Base-by-base conservation (phyloP, 2,329 filamentous ascomycete species). In the Thielaviopsis cerberus region DNA sequence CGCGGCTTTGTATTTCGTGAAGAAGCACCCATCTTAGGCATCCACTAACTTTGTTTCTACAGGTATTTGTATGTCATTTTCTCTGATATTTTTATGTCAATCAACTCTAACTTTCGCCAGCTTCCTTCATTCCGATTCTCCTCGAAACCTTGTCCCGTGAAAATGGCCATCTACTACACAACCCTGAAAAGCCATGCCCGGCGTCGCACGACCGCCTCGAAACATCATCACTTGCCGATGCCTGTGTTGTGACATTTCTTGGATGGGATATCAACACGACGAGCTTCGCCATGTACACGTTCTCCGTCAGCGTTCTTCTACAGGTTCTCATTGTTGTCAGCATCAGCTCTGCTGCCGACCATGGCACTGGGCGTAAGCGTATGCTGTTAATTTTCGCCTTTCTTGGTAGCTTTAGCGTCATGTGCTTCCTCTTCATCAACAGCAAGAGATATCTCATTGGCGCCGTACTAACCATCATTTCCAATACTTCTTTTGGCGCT, bases 261-360 rank as follows among this genome's bases (percentile, higher is more conserved):
- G 91, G 91, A 5, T 69, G 86, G 61, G 84, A 94, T 66, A 84
- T 98, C 72, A 97, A 97, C 70, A 96, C 91, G 0, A 90, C 91
- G 37, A 94, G 87, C 69, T 96, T 97, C 69, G 91, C 89, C 68
- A 94, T 97, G 88, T 97, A 97, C 71, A 96, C 89, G 1, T 98
- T 98, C 70, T 94, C 89, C 59, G 75, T 94, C 66, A 94, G 88
- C 67, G 92, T 98, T 1, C 70, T 96, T 22, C 70, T 96, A 11
- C 92, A 98, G 69, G 86, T 90, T 1, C 71, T 97, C 26, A 73
- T 97, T 27, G 94, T 98, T 51, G 88, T 98, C 62, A 94, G 89
- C 66, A 95, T 98, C 76, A 95, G 89, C 66, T 92, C 88, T 58
- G 90, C 91, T 7, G 92, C 92, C 59, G 92, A 98, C 69, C 91